Evolutionary conservation across 208 protist species (phyloP).

Genomic region (Angomonas deanei): DNA sequence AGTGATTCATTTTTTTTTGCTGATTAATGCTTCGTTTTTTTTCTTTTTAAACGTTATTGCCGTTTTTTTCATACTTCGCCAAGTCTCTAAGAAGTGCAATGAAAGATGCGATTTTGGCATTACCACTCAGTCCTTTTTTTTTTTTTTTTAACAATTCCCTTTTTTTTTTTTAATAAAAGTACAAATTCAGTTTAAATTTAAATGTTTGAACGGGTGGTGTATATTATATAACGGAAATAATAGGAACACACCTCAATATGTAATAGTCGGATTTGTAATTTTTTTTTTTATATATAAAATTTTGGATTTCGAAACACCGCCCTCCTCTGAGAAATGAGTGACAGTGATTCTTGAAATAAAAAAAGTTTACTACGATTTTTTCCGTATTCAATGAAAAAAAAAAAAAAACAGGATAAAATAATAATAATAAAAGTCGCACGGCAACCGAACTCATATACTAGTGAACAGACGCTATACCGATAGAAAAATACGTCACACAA

Average conservation of each 20-base stretch:
- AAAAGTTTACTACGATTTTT: no score
- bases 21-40: background rate
- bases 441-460: background rate
- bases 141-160: background rate
- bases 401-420: constrained; percentile 3
- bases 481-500: no score
- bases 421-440: background rate
- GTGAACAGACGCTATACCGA: no score
- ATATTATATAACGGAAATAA: no score
- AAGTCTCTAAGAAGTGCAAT: no score
- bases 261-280: background rate
- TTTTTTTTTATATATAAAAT: constrained; percentile 6
- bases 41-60: constrained; percentile 7
- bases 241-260: no score
- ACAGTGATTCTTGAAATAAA: no score
- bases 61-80: no score
- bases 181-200: no score
- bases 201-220: no score
- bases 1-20: constrained; percentile 1
- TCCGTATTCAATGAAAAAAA: background rate
- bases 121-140: background rate
- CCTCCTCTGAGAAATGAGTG: background rate
- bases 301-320: background rate
- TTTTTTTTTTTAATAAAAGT: no score
- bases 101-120: no score